Evolutionary conservation across 1,284 basidiomycete species (phyloP), one percentile per base, ranked within the genome.

Genomic region (Trichosporon ovoides): DNA sequence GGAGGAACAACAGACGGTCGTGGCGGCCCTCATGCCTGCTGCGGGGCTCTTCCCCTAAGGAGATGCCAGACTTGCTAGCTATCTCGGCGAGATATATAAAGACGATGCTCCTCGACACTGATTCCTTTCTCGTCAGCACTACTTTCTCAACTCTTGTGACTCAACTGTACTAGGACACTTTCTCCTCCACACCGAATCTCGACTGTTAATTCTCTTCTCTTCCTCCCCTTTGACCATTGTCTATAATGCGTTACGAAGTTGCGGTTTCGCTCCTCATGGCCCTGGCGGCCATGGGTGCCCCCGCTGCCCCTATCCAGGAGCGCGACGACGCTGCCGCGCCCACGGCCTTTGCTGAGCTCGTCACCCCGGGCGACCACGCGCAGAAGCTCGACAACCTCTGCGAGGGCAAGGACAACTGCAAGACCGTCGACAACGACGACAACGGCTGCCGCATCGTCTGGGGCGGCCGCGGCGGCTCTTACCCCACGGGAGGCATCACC

Each of bases 321-420:
- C 43, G 43, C 43, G 43, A 48, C 43, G 43, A 48, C 43, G 43
- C 43, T 31, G 43, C 43, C 28, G 16, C 22, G 43, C 43, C 43
- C 43, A 48, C 43, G 22, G 43, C 43, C 9, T 48, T 48, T 22
- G 43, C 43, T 18, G 43, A 48, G 43, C 43, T 48, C 43, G 43
- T 48, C 43, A 48, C 43, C 22, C 43, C 43, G 22, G 43, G 43
- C 43, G 43, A 48, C 43, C 24, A 48, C 43, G 1, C 3, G 3
- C 43, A 48, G 43, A 48, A 48, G 22, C 43, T 48, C 43, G 22
- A 48, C 22, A 48, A 48, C 43, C 43, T 48, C 43, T 48, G 43
- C 24, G 43, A 48, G 22, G 43, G 43, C 43, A 48, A 48, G 43
- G 43, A 48, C 16, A 48, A 48, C 43, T 48, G 43, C 43, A 48